phyloP scores from a whole-genome alignment of 2,329 filamentous ascomycete genomes.

The Neospermospora avenae region DNA sequence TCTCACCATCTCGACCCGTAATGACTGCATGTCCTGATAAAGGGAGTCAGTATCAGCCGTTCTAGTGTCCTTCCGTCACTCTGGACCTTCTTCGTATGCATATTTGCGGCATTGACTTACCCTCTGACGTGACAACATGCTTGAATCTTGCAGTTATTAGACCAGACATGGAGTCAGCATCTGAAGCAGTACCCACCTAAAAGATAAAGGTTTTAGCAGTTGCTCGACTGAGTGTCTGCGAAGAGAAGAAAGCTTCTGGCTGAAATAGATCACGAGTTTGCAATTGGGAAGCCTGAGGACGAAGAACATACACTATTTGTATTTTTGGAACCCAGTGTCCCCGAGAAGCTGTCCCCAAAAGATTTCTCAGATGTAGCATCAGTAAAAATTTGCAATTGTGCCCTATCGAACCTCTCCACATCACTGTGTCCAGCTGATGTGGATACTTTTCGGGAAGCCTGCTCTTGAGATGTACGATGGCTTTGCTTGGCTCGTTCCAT shows the following conservation, averaged over 20 bases:
- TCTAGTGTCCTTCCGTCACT: no score
- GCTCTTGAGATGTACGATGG: neutral
- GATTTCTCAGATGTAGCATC: constrained; percentile 30
- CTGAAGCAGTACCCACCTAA: neutral
- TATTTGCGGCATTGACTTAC: neutral
- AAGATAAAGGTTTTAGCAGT: no score
- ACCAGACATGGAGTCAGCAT: constrained; percentile 12
- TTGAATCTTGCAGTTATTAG: constrained; percentile 72
- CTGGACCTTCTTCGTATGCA: neutral
- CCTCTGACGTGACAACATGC: constrained; percentile 71
- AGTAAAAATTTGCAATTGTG: constrained; percentile 27
- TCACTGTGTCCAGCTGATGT: constrained; percentile 15
- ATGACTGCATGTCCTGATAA: constrained; percentile 67
- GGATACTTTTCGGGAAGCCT: constrained; percentile 15
- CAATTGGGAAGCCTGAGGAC: no score
- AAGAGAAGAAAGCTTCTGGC: no score
- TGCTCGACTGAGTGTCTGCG: no score
- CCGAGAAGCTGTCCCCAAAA: constrained; percentile 9
- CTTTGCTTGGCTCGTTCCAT: neutral
- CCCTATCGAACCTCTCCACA: constrained; percentile 13
- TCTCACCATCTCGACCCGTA: constrained; percentile 69
- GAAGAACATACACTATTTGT: neutral
- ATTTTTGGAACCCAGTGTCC: neutral
- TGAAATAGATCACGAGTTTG: no score
- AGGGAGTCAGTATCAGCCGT: neutral